Evolutionary conservation across 2,329 filamentous ascomycete genomes (phyloP).

Genomic region (Talaromyces sp.): DNA sequence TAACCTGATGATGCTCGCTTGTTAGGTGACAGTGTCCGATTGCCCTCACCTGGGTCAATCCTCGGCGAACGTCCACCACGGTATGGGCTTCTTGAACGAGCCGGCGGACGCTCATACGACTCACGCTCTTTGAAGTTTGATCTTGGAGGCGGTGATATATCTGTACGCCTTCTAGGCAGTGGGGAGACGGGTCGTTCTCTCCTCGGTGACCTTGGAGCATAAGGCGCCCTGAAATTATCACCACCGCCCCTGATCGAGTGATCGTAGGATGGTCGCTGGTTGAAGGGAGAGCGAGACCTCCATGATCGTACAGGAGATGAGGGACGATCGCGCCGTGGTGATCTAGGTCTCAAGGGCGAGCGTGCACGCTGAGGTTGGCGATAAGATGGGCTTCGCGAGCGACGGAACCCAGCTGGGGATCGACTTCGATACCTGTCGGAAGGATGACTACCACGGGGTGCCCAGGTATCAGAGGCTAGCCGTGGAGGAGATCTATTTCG

Average conservation of each 20-base stretch:
- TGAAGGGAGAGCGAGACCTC: conserved; percentile 41
- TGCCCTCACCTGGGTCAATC: conserved; percentile 48
- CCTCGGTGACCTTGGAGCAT: conserved; percentile 31
- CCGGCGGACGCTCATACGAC: conserved; percentile 35
- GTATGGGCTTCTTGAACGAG: conserved; percentile 53
- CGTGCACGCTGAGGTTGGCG: conserved; percentile 33
- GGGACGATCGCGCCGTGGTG: conserved; percentile 37
- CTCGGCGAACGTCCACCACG: conserved; percentile 51
- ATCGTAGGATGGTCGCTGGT: conserved; percentile 29
- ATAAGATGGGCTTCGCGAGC: conserved; percentile 41
- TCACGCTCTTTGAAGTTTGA: conserved; percentile 27
- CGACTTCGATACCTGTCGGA: conserved; percentile 41
- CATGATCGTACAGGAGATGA: conserved; percentile 38
- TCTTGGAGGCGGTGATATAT: conserved; percentile 4
- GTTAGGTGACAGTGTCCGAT: conserved; percentile 52
- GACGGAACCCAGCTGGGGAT: conserved; percentile 39
- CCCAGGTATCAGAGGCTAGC: conserved; percentile 42
- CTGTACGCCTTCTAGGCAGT: conserved; percentile 16
- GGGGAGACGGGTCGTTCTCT: conserved; percentile 31
- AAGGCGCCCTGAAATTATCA: conserved; percentile 35
- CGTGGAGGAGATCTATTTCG: conserved; percentile 35
- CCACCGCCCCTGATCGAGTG: conserved; percentile 34
- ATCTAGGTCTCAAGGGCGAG: conserved; percentile 39
- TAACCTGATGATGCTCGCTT: conserved; percentile 43
- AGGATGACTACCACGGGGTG: conserved; percentile 32